Base-by-base conservation (phyloP, 2,329 filamentous ascomycete species). In the Acrocalymma vagum region DNA sequence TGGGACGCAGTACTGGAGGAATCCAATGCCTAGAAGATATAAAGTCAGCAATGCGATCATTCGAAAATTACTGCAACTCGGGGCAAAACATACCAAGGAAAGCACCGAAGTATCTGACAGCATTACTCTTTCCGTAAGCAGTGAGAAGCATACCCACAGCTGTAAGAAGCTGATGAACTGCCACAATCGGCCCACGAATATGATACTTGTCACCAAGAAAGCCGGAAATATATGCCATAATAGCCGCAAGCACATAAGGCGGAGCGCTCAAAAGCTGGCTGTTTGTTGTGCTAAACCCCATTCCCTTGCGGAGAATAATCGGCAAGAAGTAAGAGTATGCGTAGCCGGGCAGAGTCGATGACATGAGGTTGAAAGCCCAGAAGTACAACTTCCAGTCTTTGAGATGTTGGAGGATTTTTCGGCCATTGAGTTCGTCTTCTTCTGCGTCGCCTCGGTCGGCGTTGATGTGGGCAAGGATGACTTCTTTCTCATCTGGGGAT, bases 251-350 rank as follows among this genome's bases (percentile, higher is more conserved):
- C 13, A 58, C 21, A 18, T 51, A 53, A 4, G 63, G 63, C 8
- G 63, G 63, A 0, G 61, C 60, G 2, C 53, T 42, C 5, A 61
- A 47, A 0, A 50, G 52, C 20, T 58, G 57, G 2, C 49, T 53
- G 8, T 42, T 15, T 16, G 48, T 51, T 3, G 47, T 36, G 13
- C 34, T 41, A 40, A 55, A 60, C 0, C 54, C 55, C 55, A 57
- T 59, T 9, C 58, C 56, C 5, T 60, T 34, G n/a, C n/a, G n/a
- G 8, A 63, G 52, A 9, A 64, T 63, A 5, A 63, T 48, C 6
- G 61, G 61, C 4, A 59, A 46, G 32, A 62, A 63, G 42, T 60
- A 64, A 9, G 48, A 29, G 15, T 61, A 62, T 9, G 55, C 56
- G 24, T 64, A 64, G 2, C 48, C 54, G 2, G 55, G 55, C 32